A percentile compares a stretch with the other conserved stretches of the same genome.
Evolutionary conservation across 257 asterid species (phyloP).

Genomic region (Striga asiatica): DNA sequence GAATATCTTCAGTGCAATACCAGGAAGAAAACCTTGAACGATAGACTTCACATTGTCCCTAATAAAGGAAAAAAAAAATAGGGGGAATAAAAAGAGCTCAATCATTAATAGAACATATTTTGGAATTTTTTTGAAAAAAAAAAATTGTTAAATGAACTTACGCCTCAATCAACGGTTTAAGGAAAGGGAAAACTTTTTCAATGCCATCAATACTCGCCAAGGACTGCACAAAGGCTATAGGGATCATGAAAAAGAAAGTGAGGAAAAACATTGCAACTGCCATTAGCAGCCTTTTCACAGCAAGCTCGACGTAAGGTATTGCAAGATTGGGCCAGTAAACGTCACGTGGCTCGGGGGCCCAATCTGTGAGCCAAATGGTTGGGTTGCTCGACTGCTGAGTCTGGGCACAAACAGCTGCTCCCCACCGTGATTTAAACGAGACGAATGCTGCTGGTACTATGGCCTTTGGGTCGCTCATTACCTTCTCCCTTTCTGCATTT

Average conservation of each 20-base stretch:
- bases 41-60: constrained; percentile 55
- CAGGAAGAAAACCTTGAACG: constrained; percentile 96
- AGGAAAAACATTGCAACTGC: constrained; percentile 68
- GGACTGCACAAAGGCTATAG: constrained; percentile 82
- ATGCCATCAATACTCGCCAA: constrained; percentile 85
- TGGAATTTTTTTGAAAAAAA: too few relatives aligned
- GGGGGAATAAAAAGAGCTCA: not conserved
- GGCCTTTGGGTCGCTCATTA: constrained; percentile 58
- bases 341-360: constrained; percentile 98
- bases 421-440: constrained; percentile 86
- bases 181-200: constrained; percentile 64
- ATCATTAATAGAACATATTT: too few relatives aligned
- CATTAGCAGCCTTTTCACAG: constrained; percentile 54
- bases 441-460: constrained; percentile 93
- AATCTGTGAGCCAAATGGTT: constrained; percentile 82
- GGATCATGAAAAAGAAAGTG: constrained; percentile 89
- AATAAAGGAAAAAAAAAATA: constrained; percentile 18
- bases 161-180: constrained; percentile 60
- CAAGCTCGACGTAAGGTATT: constrained; percentile 73
- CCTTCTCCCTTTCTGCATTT: constrained; percentile 67
- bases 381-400: constrained; percentile 88
- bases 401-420: constrained; percentile 94
- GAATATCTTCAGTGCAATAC: constrained; percentile 78
- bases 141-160: too few relatives aligned
- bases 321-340: constrained; percentile 91